Conservation (phyloP, 2,329 filamentous ascomycete genomes). For the Cladophialophora chaetospira region DNA sequence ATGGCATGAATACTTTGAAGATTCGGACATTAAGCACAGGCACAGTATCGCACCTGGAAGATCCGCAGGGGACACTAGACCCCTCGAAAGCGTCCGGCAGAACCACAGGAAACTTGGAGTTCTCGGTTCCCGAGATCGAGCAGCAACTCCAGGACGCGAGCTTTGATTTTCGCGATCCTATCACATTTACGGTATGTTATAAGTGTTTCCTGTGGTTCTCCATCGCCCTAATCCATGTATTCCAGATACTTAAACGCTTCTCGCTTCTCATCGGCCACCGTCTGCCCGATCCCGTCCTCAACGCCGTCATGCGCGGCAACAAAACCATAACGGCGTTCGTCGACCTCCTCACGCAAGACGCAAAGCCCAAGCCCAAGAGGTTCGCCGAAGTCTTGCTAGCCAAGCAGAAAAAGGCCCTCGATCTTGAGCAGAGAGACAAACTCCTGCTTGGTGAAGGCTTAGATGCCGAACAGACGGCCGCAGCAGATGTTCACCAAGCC, state of each 20-base stretch:
- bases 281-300: slow-evolving; percentile 70
- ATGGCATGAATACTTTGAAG: slow-evolving; percentile 11
- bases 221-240: too few relatives aligned
- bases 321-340: slow-evolving; percentile 55
- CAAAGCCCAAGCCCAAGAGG: slow-evolving; percentile 57
- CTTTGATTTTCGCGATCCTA: slow-evolving; percentile 54
- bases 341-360: slow-evolving; percentile 38
- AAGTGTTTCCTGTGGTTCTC: not conserved
- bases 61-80: slow-evolving; percentile 8
- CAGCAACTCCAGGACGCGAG: slow-evolving; percentile 49
- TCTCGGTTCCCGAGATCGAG: slow-evolving; percentile 34
- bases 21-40: slow-evolving; percentile 14
- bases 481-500: not conserved
- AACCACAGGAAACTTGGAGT: slow-evolving; percentile 20
- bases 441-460: not conserved
- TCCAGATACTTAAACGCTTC: slow-evolving; percentile 79
- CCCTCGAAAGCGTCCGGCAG: not conserved
- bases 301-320: slow-evolving; percentile 55
- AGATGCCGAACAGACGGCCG: not conserved
- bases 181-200: slow-evolving; percentile 69
- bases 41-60: slow-evolving; percentile 16
- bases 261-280: slow-evolving; percentile 78
- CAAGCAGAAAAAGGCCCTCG: slow-evolving; percentile 20
- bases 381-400: slow-evolving; percentile 20
- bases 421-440: not conserved